A percentile compares a stretch with the other conserved stretches of the same genome.
Conservation (phyloP, 164 flowering plant species). For the Aristolochia fimbriata region DNA sequence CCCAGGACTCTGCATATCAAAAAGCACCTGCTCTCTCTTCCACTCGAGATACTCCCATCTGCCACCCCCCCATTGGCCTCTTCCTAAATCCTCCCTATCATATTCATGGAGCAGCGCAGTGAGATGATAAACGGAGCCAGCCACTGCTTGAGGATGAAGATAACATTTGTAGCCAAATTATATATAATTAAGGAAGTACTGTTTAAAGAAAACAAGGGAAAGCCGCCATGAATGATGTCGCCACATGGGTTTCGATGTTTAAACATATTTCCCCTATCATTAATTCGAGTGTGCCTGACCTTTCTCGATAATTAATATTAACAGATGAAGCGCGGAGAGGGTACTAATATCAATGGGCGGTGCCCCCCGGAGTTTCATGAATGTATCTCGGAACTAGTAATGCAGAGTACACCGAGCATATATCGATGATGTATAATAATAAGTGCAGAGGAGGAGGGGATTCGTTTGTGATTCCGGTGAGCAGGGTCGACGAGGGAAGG, state of each 20-base stretch:
- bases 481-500: not conserved
- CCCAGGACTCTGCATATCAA: not conserved
- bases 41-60: no score
- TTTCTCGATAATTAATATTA: no score
- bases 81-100: not conserved
- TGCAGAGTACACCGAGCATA: no score
- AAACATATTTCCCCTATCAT: not conserved
- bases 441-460: conserved; percentile 27
- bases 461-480: conserved; percentile 33
- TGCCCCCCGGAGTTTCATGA: no score
- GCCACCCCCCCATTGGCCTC: not conserved
- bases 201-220: conserved; percentile 15
- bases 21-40: not conserved
- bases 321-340: no score
- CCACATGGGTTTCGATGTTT: conserved; percentile 35
- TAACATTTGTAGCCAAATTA: conserved; percentile 11
- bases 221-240: conserved; percentile 56
- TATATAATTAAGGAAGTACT: conserved; percentile 1
- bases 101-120: not conserved
- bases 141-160: not conserved
- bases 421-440: conserved; percentile 15
- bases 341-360: conserved; percentile 10
- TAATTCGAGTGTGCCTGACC: no score
- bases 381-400: no score
- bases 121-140: no score